Percentiles rank a stretch among this genome's conserved stretches.
These are phyloP conservation scores for Fusarium incarnatum DNA, from an alignment of 2,329 filamentous ascomycete species.

Conservation along the genomic window DNA sequence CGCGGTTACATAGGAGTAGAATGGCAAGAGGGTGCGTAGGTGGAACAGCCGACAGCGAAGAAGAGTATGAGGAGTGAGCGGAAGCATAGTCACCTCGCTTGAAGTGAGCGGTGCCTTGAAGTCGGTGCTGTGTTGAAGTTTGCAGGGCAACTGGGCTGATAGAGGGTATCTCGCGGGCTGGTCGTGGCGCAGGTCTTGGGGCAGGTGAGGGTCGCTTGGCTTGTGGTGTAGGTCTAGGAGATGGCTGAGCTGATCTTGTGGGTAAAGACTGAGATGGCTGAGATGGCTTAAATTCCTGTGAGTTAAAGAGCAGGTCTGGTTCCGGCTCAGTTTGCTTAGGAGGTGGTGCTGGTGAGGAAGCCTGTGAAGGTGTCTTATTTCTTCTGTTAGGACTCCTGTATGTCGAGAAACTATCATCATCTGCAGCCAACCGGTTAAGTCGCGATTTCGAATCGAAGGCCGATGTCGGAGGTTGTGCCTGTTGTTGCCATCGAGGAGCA, in stretches of 20 bases:
- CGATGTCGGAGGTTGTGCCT: slow-evolving; percentile 52
- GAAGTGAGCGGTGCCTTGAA: slow-evolving; percentile 87
- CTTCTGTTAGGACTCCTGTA: slow-evolving; percentile 90
- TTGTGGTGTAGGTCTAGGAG: slow-evolving; percentile 55
- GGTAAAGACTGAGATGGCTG: slow-evolving; percentile 52
- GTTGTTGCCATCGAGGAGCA: slow-evolving; percentile 71
- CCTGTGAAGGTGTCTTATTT: slow-evolving; percentile 68
- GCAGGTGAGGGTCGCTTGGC: slow-evolving; percentile 50
- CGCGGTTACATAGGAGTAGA: slow-evolving; percentile 90
- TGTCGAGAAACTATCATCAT: slow-evolving; percentile 83
- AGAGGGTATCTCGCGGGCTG: slow-evolving; percentile 71
- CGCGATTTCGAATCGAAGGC: slow-evolving; percentile 59
- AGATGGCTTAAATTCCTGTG: slow-evolving; percentile 52
- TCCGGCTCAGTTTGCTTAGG: slow-evolving; percentile 58
- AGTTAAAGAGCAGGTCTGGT: slow-evolving; percentile 72
- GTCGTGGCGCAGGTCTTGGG: slow-evolving; percentile 58
- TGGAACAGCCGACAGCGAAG: slow-evolving; percentile 80
- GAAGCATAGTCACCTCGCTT: slow-evolving; percentile 93
- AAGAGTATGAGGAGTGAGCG: slow-evolving; percentile 85
- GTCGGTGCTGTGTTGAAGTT: slow-evolving; percentile 80
- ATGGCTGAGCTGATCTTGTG: slow-evolving; percentile 54
- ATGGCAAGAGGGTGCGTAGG: slow-evolving; percentile 84
- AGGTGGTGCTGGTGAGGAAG: slow-evolving; percentile 57
- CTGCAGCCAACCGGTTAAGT: slow-evolving; percentile 77
- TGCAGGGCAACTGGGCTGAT: slow-evolving; percentile 77